Conservation (phyloP, 305 asterid genomes). For the Solanum hybrid region DNA sequence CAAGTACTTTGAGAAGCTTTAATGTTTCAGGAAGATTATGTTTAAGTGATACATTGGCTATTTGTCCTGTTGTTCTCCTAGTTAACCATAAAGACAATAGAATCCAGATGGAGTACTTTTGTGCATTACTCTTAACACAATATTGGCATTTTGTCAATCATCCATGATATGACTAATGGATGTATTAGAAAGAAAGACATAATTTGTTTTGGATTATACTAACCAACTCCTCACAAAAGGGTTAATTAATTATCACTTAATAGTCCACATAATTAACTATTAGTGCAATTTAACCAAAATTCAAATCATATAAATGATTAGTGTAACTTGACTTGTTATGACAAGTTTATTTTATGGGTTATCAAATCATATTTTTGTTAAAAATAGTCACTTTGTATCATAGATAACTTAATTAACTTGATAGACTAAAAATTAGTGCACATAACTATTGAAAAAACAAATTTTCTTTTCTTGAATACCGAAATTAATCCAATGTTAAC, state of each 20-base stretch:
- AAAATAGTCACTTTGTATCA: neutral
- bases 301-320: neutral
- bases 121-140: neutral
- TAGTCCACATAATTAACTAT: neutral
- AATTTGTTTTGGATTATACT: neutral
- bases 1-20: neutral
- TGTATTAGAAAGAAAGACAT: neutral
- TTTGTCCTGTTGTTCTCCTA: slow-evolving; percentile 24
- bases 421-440: neutral
- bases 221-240: neutral
- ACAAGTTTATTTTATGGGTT: neutral
- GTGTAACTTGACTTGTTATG: neutral
- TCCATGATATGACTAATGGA: neutral
- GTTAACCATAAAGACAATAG: slow-evolving; percentile 15
- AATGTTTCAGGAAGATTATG: slow-evolving; percentile 11
- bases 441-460: neutral
- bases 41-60: slow-evolving; percentile 6
- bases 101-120: neutral
- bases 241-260: neutral
- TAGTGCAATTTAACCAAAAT: neutral
- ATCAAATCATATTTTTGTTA: neutral
- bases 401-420: neutral
- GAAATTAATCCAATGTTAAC: slow-evolving; percentile 5
- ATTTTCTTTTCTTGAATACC: neutral
- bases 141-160: neutral